Evolutionary conservation across 768 basidiomycete species (phyloP).

Genomic region (Glaciozyma antarctica): DNA sequence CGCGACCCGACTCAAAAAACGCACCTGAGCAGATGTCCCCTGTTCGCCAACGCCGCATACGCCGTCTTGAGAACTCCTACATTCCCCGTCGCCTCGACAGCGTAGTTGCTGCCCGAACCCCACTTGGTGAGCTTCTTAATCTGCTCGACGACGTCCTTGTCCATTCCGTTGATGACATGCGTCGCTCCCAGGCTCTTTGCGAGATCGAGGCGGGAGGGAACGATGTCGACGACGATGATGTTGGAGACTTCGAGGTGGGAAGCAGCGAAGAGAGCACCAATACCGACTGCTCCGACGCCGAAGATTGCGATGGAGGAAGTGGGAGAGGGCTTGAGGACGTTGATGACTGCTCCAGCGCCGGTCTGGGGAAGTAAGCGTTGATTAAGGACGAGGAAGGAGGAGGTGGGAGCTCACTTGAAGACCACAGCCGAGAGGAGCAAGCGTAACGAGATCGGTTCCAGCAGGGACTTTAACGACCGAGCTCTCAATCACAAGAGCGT

Average conservation of each 20-base stretch:
- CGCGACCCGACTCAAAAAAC: not conserved
- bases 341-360: conserved; percentile 27
- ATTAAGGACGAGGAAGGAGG: not conserved
- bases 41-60: conserved; percentile 15
- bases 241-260: conserved; percentile 11
- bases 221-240: conserved; percentile 34
- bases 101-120: conserved; percentile 25
- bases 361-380: not conserved
- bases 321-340: conserved; percentile 13
- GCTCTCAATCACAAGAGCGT: conserved; percentile 28
- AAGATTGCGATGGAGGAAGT: conserved; percentile 13
- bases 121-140: conserved; percentile 18
- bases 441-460: conserved; percentile 16
- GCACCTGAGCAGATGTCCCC: conserved; percentile 5
- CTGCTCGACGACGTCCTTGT: conserved; percentile 8
- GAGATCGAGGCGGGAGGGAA: conserved; percentile 18
- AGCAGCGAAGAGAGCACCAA: conserved; percentile 34
- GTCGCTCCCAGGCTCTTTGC: conserved; percentile 31
- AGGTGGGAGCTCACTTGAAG: conserved; percentile 15
- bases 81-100: conserved; percentile 32
- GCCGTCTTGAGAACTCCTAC: conserved; percentile 19
- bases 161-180: conserved; percentile 24
- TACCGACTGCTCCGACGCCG: conserved; percentile 33
- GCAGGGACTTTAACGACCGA: conserved; percentile 27
- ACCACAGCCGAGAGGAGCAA: conserved; percentile 32